Evolutionary conservation across 1,284 basidiomycete genomes (phyloP).

Genomic region (Coriolopsis trogii): DNA sequence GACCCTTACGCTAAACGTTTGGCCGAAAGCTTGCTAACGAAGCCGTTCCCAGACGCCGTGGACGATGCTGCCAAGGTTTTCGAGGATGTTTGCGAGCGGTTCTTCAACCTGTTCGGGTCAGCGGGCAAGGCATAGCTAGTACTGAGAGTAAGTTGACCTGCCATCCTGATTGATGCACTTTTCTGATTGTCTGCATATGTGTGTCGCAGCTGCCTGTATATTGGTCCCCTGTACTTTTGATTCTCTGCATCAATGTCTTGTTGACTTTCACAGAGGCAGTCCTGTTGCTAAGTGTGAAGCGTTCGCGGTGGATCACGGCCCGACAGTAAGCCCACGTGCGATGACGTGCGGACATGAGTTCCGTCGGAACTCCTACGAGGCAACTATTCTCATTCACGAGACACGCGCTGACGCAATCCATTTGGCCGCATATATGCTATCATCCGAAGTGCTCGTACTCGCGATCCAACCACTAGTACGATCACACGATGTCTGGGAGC

Average conservation of each 20-base stretch:
- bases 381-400: background rate
- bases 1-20: conserved; percentile 46
- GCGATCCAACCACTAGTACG: background rate
- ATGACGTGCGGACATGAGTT: background rate
- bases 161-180: background rate
- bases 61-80: conserved; percentile 50
- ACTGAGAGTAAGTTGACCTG: background rate
- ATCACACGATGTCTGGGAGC: conserved; percentile 16
- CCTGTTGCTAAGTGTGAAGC: too few species aligned
- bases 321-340: background rate
- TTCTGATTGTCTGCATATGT: too few species aligned
- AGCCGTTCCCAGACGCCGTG: conserved; percentile 49
- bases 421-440: too few species aligned
- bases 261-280: too few species aligned
- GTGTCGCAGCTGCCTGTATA: too few species aligned
- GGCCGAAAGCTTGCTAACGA: conserved; percentile 35
- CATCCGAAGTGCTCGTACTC: too few species aligned
- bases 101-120: conserved; percentile 46
- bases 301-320: background rate
- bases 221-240: too few species aligned
- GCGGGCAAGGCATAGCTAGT: conserved; percentile 39
- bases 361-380: background rate
- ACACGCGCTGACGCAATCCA: background rate
- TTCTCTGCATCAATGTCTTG: too few species aligned
- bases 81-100: conserved; percentile 43